Evolutionary conservation across 331 rosid genomes (phyloP).

Genomic region (Acacia pycnantha): DNA sequence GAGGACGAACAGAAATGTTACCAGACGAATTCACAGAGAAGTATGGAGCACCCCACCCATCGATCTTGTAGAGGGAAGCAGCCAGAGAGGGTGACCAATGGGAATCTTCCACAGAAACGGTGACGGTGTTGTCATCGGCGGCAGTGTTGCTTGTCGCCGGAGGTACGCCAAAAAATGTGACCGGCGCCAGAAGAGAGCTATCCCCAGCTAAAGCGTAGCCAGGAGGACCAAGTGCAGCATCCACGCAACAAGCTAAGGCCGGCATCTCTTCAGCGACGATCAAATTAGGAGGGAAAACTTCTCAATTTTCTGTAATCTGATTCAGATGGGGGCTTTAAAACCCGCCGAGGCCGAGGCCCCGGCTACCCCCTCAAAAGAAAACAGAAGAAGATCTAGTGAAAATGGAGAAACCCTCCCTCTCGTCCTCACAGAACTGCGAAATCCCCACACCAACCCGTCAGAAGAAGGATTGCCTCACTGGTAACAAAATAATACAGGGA

Average conservation of each 20-base stretch:
- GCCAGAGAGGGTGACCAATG: slow-evolving; percentile 71
- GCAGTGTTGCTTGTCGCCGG: slow-evolving; percentile 21
- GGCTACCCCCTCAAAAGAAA: slow-evolving; percentile 99
- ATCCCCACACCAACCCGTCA: slow-evolving; percentile 74
- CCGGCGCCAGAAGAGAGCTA: slow-evolving; percentile 68
- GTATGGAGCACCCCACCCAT: slow-evolving; percentile 86
- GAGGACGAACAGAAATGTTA: slow-evolving; percentile 66
- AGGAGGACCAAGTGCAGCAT: slow-evolving; percentile 71
- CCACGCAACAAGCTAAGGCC: slow-evolving; percentile 88
- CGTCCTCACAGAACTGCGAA: slow-evolving; percentile 39
- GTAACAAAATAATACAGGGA: not conserved
- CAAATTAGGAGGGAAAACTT: not conserved
- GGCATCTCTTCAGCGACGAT: slow-evolving; percentile 77
- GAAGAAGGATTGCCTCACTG: slow-evolving; percentile 28
- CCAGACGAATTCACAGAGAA: slow-evolving; percentile 72
- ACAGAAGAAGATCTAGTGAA: slow-evolving; percentile 60
- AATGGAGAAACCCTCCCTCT: slow-evolving; percentile 41
- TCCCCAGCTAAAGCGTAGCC: slow-evolving; percentile 66
- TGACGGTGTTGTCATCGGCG: slow-evolving; percentile 1
- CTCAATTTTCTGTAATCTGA: slow-evolving; percentile 29
- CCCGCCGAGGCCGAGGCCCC: slow-evolving; percentile 99
- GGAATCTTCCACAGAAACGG: slow-evolving; percentile 26
- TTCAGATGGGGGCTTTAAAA: slow-evolving; percentile 90
- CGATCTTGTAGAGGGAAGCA: slow-evolving; percentile 61
- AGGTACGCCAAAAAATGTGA: slow-evolving; percentile 48